Evolutionary conservation across 2,329 filamentous ascomycete genomes (phyloP).

Genomic region (Cercospora zeina): DNA sequence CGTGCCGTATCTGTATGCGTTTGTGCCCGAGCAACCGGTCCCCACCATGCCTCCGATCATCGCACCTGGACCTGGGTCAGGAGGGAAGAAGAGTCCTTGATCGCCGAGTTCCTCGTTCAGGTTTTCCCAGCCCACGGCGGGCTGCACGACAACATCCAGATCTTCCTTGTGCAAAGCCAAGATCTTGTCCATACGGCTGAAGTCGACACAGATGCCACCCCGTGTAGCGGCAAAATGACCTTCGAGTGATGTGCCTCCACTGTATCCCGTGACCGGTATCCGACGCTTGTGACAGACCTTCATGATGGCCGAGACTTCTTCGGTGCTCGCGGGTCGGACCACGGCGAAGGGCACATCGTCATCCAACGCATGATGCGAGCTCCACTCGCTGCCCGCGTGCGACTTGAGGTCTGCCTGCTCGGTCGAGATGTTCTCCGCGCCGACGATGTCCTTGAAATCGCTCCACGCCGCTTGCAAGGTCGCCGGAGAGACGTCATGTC

Average conservation of each 20-base stretch:
- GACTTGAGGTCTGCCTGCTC: slow-evolving; percentile 54
- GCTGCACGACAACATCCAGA: slow-evolving; percentile 58
- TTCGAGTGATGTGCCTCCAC: slow-evolving; percentile 84
- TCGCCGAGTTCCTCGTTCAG: slow-evolving; percentile 77
- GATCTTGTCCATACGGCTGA: slow-evolving; percentile 80
- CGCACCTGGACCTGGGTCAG: slow-evolving; percentile 85
- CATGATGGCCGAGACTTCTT: slow-evolving; percentile 84
- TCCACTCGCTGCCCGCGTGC: slow-evolving; percentile 65
- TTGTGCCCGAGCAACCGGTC: slow-evolving; percentile 76
- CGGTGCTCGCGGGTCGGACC: slow-evolving; percentile 73
- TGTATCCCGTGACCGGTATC: slow-evolving; percentile 85
- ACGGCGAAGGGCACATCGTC: slow-evolving; percentile 59
- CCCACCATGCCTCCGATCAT: slow-evolving; percentile 90
- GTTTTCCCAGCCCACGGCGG: slow-evolving; percentile 80
- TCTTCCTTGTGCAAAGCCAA: slow-evolving; percentile 71
- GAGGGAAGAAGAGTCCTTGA: slow-evolving; percentile 80
- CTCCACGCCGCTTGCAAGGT: slow-evolving; percentile 66
- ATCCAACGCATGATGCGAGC: slow-evolving; percentile 51
- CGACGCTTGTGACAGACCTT: slow-evolving; percentile 77
- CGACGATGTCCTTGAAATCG: slow-evolving; percentile 62
- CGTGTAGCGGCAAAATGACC: slow-evolving; percentile 82
- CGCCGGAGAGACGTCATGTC: slow-evolving; percentile 57
- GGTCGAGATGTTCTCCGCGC: slow-evolving; percentile 64
- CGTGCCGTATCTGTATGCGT: slow-evolving; percentile 88
- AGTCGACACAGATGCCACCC: slow-evolving; percentile 83